A percentile compares a stretch with the other conserved stretches of the same genome.
These are phyloP conservation scores for Lathyrus sativus DNA, from an alignment of 306 rosid species.

Conservation along the genomic window DNA sequence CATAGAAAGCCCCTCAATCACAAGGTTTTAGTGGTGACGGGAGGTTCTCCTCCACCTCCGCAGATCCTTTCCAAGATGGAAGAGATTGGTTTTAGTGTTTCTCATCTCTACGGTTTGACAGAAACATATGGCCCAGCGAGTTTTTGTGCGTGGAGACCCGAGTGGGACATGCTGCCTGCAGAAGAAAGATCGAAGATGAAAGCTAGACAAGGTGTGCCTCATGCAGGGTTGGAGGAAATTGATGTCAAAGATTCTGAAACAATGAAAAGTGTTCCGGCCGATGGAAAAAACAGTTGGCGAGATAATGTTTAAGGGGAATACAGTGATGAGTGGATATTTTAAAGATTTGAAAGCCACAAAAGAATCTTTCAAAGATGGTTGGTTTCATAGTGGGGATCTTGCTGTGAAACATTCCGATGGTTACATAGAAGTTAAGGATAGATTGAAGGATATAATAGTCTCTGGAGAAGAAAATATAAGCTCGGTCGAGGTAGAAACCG, in stretches of 20 bases:
- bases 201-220: constrained; percentile 79
- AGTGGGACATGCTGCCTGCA: constrained; percentile 60
- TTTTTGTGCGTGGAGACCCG: constrained; percentile 73
- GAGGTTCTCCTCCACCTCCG: constrained; percentile 81
- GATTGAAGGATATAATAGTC: constrained; percentile 71
- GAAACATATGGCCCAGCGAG: constrained; percentile 78
- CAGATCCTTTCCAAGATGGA: constrained; percentile 71
- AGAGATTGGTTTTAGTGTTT: constrained; percentile 66
- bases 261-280: constrained; percentile 68
- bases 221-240: constrained; percentile 56
- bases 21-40: constrained; percentile 60
- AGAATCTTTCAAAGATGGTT: constrained; percentile 72
- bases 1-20: constrained; percentile 53
- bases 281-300: constrained; percentile 79
- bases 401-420: constrained; percentile 79
- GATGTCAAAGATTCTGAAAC: constrained; percentile 68
- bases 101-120: constrained; percentile 83
- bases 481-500: constrained; percentile 78
- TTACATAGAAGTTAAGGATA: constrained; percentile 76
- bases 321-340: constrained; percentile 85
- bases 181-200: constrained; percentile 51
- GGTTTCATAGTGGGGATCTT: constrained; percentile 86
- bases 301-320: constrained; percentile 82
- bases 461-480: constrained; percentile 91
- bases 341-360: constrained; percentile 67